These are phyloP conservation scores for Tricholoma furcatifolium DNA, from an alignment of 768 basidiomycete genomes.

Conservation along the genomic window DNA sequence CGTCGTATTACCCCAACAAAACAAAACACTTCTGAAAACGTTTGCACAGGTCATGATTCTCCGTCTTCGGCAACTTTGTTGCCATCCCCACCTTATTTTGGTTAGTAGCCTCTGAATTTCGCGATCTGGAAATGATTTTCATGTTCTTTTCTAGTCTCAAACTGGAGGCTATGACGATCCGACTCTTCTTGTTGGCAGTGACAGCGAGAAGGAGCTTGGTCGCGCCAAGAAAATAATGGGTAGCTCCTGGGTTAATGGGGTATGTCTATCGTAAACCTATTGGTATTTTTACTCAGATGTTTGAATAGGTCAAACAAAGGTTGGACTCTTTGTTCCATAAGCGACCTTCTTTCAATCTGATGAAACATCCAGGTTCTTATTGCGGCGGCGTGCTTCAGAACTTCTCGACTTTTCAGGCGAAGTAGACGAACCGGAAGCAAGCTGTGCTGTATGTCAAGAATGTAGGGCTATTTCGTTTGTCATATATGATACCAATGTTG, in stretches of 20 bases:
- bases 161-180: conserved; percentile 51
- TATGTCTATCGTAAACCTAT: conserved; percentile 12
- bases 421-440: conserved; percentile 38
- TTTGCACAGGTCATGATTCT: conserved; percentile 58
- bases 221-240: conserved; percentile 53
- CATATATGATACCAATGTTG: not conserved
- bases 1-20: conserved; percentile 1
- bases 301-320: conserved; percentile 36
- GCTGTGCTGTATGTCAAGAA: conserved; percentile 70
- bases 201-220: conserved; percentile 53
- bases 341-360: not conserved
- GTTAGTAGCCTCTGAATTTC: conserved; percentile 32
- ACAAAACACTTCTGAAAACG: not conserved
- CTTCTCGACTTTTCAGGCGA: conserved; percentile 47
- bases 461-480: conserved; percentile 26
- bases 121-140: not conserved
- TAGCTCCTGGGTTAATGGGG: conserved; percentile 38
- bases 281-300: not conserved
- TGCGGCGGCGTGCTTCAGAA: conserved; percentile 44
- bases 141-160: conserved; percentile 29
- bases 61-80: conserved; percentile 71
- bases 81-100: conserved; percentile 70
- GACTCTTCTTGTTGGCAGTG: conserved; percentile 43
- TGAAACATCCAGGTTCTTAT: conserved; percentile 36
- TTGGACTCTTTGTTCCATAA: conserved; percentile 3